Percentiles rank a stretch among this genome's conserved stretches.
phyloP scores from a whole-genome alignment of 768 basidiomycete genomes.

The Boletales sp. region DNA sequence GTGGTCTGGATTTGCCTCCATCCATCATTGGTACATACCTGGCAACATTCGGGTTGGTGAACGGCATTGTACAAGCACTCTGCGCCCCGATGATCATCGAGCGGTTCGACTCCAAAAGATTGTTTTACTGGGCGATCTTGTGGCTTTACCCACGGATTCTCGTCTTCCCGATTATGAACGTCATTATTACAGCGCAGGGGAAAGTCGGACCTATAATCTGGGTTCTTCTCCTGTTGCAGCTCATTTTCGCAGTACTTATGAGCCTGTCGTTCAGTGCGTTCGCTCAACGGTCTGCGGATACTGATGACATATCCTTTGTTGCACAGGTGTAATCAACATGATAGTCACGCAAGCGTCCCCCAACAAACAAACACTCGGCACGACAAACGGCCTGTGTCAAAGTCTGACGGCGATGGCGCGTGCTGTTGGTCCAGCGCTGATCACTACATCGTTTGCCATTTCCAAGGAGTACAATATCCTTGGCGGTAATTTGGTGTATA shows the following conservation, averaged over 20 bases:
- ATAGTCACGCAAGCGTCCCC: conserved; percentile 52
- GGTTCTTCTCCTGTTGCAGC: conserved; percentile 30
- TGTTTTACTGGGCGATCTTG: conserved; percentile 38
- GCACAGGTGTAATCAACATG: conserved; percentile 45
- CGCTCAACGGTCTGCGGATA: neutral
- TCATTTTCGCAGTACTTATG: conserved; percentile 28
- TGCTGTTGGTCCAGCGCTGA: conserved; percentile 45
- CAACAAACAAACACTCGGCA: conserved; percentile 49
- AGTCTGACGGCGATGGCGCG: conserved; percentile 42
- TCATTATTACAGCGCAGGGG: conserved; percentile 29
- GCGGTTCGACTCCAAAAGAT: conserved; percentile 37
- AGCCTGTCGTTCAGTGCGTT: conserved; percentile 42
- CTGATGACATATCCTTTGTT: neutral
- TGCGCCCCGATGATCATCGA: conserved; percentile 40
- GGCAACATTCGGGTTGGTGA: conserved; percentile 33
- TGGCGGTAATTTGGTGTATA: conserved; percentile 50
- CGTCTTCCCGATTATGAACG: conserved; percentile 44
- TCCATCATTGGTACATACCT: conserved; percentile 38
- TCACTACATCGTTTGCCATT: conserved; percentile 49
- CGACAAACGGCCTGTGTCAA: conserved; percentile 55
- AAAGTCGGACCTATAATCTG: conserved; percentile 36
- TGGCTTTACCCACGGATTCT: conserved; percentile 37
- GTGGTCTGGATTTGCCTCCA: conserved; percentile 42
- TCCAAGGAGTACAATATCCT: conserved; percentile 47
- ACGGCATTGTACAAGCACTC: conserved; percentile 38